Base-by-base conservation (phyloP, 768 basidiomycete genomes). In the Hericium erinaceus region DNA sequence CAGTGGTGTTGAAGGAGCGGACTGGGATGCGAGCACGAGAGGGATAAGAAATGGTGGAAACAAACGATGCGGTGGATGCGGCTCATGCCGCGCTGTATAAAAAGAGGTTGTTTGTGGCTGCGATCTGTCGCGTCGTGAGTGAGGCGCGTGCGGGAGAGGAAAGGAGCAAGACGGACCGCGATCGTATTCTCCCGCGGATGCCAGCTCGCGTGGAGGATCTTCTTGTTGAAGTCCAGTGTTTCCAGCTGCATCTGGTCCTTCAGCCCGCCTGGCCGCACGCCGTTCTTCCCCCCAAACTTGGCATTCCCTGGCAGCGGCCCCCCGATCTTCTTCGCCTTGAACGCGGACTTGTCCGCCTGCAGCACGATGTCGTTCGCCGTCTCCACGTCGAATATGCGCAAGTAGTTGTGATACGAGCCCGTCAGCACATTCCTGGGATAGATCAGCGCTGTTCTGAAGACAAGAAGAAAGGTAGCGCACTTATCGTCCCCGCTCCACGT, bases 351-450 rank as follows among this genome's bases (percentile, higher is more conserved):
- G 77, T 99, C 97, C 2, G 97, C 97, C 73, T 98, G 97, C 57
- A 99, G 74, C 12, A 98, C 91, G 48, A 95, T 85, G 66, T 98
- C 97, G 60, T 85, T 88, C 61, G 84, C 68, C 37, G 85, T 84
- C 59, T 95, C 92, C 12, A 64, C 83, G 71, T 98, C 95, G 74
- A 93, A 99, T 83, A 99, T 97, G 71, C 94, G 93, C 89, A 99
- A 95, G 76, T 95, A 98, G 75, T 99, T 99, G 77, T 98, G 95
- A 76, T 99, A 99, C 53, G 97, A 98, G 48, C 97, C 97, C n/a
- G 97, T 98, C 62, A 99, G 77, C 59, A 98, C 93, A 71, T 95
- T 86, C 67, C 97, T 99, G 66, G 9, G 12, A 48, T n/a, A 2
- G 9, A 40, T 55, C 15, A 48, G 15, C 24, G 20, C 2, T 12